Conservation (phyloP, 1,284 basidiomycete genomes). For the Cutaneotrichosporon curvatum region DNA sequence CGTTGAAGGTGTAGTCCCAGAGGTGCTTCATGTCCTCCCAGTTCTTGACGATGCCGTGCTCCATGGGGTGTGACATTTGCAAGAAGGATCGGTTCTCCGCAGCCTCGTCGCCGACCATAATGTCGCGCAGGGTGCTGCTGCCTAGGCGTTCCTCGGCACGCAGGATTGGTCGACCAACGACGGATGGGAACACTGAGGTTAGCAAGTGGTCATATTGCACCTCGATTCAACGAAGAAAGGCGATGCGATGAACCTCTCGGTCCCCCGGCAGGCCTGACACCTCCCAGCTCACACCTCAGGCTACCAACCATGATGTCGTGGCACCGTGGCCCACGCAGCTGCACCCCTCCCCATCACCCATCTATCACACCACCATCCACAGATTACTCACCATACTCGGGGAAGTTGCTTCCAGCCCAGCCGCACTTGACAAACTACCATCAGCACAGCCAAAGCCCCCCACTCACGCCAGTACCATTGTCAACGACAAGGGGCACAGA, state of each 20-base stretch:
- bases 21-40: constrained; percentile 99
- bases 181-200: constrained; percentile 79
- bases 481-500: constrained; percentile 78
- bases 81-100: constrained; percentile 89
- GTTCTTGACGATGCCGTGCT: constrained; percentile 97
- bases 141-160: constrained; percentile 93
- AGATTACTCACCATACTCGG: constrained; percentile 71
- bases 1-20: constrained; percentile 98
- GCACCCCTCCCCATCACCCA: too few relatives aligned
- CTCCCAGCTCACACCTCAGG: not conserved
- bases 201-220: too few relatives aligned
- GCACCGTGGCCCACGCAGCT: too few relatives aligned
- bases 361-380: too few relatives aligned
- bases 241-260: not conserved
- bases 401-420: constrained; percentile 97
- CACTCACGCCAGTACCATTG: constrained; percentile 89
- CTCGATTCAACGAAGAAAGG: too few relatives aligned
- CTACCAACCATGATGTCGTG: too few relatives aligned
- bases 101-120: constrained; percentile 97
- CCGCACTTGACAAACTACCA: constrained; percentile 93
- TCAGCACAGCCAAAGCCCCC: not conserved
- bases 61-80: constrained; percentile 96
- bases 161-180: constrained; percentile 92
- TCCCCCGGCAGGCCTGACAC: too few relatives aligned
- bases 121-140: constrained; percentile 77